These are phyloP conservation scores for Parasarocladium wereldwijsianum DNA, from an alignment of 2,329 filamentous ascomycete genomes.

Conservation along the genomic window DNA sequence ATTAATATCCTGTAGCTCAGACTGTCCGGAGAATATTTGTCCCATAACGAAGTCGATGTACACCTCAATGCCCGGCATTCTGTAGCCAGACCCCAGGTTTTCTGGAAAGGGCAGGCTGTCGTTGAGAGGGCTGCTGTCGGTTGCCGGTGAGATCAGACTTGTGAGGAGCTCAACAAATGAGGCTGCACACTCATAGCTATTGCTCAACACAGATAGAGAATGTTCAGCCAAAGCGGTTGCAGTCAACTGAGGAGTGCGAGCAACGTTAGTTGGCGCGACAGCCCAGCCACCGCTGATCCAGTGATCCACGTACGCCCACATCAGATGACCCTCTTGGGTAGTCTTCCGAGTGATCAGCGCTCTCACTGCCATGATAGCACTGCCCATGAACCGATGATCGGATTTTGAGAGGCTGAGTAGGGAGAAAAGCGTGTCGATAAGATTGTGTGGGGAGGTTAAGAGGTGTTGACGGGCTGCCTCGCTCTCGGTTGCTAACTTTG, in stretches of 20 bases:
- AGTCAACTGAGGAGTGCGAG: constrained; percentile 17
- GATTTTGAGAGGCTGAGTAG: no score
- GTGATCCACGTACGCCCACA: constrained; percentile 71
- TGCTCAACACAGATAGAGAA: constrained; percentile 59
- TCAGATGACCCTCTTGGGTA: constrained; percentile 46
- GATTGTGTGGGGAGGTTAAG: constrained; percentile 49
- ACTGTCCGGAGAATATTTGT: constrained; percentile 54
- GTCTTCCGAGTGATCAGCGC: constrained; percentile 65
- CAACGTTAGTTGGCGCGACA: constrained; percentile 16
- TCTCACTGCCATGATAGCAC: constrained; percentile 57
- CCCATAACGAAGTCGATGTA: constrained; percentile 88
- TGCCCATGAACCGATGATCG: no score
- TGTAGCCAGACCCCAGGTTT: constrained; percentile 59
- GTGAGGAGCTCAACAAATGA: constrained; percentile 70
- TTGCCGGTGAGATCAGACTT: constrained; percentile 52
- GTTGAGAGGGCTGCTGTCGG: constrained; percentile 45
- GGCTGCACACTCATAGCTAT: constrained; percentile 72
- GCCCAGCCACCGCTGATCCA: constrained; percentile 56
- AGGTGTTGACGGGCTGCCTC: constrained; percentile 59
- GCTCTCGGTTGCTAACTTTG: constrained; percentile 67
- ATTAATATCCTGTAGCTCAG: constrained; percentile 48
- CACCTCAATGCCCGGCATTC: constrained; percentile 71
- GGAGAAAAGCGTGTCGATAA: constrained; percentile 62
- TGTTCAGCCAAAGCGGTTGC: constrained; percentile 38
- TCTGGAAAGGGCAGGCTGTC: constrained; percentile 80